Evolutionary conservation across 225 moss, liverwort and hornwort species (phyloP).

Genomic region (Physcomitrellopsis africana): DNA sequence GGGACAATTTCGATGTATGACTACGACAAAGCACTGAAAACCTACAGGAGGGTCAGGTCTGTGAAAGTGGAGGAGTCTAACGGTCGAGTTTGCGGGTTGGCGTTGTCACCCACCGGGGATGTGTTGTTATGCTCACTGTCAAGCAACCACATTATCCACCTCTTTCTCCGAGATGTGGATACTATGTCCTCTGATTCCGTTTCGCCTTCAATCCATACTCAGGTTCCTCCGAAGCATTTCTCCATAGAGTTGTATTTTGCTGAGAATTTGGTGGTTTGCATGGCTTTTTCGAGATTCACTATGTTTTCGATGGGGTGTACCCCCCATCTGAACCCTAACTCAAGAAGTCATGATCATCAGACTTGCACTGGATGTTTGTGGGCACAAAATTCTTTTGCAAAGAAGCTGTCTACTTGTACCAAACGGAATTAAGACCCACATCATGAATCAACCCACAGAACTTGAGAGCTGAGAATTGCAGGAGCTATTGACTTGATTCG

Average conservation of each 20-base stretch:
- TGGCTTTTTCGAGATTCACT: too few relatives aligned
- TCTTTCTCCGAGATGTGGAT: slow-evolving; percentile 59
- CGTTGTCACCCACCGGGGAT: slow-evolving; percentile 57
- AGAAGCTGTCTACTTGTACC: neutral
- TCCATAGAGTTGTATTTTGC: too few relatives aligned
- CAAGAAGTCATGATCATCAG: neutral
- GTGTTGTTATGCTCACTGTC: slow-evolving; percentile 58
- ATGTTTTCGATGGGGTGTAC: neutral
- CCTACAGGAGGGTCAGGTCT: slow-evolving; percentile 46
- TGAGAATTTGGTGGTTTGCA: neutral
- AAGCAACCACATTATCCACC: slow-evolving; percentile 49
- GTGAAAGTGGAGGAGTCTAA: slow-evolving; percentile 63
- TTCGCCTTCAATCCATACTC: slow-evolving; percentile 43
- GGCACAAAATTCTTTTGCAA: neutral
- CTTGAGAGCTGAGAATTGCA: too few relatives aligned
- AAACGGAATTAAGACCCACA: neutral
- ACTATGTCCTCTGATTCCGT: slow-evolving; percentile 51
- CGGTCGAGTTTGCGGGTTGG: slow-evolving; percentile 50
- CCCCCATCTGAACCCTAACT: neutral
- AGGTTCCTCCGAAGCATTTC: slow-evolving; percentile 20
- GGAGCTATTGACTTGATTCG: neutral
- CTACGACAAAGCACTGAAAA: slow-evolving; percentile 48
- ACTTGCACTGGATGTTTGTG: neutral
- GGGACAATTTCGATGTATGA: slow-evolving; percentile 67
- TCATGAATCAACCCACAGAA: neutral